Evolutionary conservation across 1,284 basidiomycete genomes (phyloP).

Genomic region (Cutaneotrichosporon sp.): DNA sequence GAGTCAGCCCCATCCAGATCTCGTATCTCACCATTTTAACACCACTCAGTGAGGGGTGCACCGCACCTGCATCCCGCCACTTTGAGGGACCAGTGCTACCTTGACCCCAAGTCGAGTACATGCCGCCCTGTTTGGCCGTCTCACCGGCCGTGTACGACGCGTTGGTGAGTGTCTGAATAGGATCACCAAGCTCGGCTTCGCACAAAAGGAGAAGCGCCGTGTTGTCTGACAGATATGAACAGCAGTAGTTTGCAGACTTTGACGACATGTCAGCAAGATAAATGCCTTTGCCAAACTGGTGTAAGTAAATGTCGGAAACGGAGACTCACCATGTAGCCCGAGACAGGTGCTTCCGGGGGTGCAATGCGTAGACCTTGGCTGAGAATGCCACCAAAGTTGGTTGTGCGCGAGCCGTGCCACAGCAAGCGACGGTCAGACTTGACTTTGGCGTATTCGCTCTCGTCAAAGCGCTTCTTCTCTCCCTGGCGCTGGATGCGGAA

Average conservation of each 20-base stretch:
- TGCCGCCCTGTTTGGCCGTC: conserved; percentile 8
- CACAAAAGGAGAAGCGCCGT: conserved; percentile 20
- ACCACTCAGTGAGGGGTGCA: conserved; percentile 17
- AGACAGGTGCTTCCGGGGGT: conserved; percentile 55
- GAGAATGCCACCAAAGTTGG: conserved; percentile 53
- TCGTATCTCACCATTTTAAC: conserved; percentile 8
- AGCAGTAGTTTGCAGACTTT: conserved; percentile 62
- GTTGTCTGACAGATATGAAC: conserved; percentile 37
- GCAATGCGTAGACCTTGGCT: conserved; percentile 64
- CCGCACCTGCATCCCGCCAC: conserved; percentile 19
- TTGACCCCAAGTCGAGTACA: conserved; percentile 19
- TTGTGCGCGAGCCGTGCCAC: conserved; percentile 56
- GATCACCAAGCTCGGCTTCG: conserved; percentile 21
- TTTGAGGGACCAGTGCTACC: conserved; percentile 11
- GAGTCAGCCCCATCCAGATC: neutral
- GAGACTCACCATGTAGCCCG: conserved; percentile 53
- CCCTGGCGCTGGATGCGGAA: conserved; percentile 57
- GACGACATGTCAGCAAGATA: conserved; percentile 67
- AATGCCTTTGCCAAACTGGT: conserved; percentile 55
- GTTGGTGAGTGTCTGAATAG: conserved; percentile 12
- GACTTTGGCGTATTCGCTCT: conserved; percentile 50
- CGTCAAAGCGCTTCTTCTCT: conserved; percentile 54
- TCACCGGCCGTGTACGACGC: conserved; percentile 16
- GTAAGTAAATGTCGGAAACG: neutral
- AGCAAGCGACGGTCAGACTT: conserved; percentile 57